Conservation (phyloP, 2,329 filamentous ascomycete species). For the Colletotrichum sp. region DNA sequence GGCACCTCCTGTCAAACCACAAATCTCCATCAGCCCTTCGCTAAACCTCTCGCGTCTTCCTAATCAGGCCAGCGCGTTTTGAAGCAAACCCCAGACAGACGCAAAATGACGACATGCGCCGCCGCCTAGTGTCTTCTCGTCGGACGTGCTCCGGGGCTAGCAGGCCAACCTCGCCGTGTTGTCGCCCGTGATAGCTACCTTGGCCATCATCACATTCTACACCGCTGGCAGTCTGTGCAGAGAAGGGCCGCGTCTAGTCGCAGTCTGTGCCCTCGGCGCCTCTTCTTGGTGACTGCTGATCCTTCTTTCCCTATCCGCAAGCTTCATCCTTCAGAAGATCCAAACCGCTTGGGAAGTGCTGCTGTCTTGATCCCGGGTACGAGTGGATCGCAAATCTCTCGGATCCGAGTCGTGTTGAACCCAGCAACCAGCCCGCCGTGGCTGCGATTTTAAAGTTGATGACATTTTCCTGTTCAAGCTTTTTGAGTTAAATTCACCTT, state of each 20-base stretch:
- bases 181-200: background rate
- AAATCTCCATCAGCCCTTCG: background rate
- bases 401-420: background rate
- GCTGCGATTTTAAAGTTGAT: background rate
- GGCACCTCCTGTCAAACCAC: background rate
- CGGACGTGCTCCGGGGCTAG: background rate
- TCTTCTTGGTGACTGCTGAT: background rate
- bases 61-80: background rate
- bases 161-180: background rate
- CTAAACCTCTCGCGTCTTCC: background rate
- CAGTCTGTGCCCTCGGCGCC: constrained; percentile 6
- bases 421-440: background rate
- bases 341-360: background rate
- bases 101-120: background rate
- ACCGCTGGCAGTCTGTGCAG: background rate
- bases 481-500: background rate
- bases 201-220: background rate
- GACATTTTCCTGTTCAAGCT: background rate
- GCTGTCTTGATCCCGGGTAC: background rate
- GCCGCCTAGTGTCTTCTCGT: background rate
- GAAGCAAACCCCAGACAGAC: background rate
- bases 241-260: background rate
- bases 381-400: background rate
- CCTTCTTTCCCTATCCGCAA: background rate
- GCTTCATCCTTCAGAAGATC: background rate